Conservation (phyloP, 2,329 filamentous ascomycete genomes). For the Myotisia sp. region DNA sequence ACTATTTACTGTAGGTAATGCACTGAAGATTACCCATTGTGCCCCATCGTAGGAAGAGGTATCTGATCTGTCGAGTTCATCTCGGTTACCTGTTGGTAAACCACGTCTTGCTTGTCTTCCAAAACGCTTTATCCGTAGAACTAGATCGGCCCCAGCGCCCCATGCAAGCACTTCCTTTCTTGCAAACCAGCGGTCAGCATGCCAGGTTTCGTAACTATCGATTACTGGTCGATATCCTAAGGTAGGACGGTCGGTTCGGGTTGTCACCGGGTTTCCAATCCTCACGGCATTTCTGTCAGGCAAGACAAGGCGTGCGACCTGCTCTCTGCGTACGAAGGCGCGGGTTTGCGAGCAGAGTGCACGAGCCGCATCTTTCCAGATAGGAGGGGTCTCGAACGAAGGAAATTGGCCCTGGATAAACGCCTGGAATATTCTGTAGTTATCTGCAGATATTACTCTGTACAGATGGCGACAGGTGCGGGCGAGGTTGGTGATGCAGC, state of each 20-base stretch:
- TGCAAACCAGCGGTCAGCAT: conserved; percentile 31
- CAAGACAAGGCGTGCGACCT: conserved; percentile 40
- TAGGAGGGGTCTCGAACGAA: conserved; percentile 27
- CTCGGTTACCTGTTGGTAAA: conserved; percentile 3
- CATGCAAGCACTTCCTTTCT: conserved; percentile 44
- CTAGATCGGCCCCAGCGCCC: conserved; percentile 45
- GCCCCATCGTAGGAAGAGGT: conserved; percentile 15
- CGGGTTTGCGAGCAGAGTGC: conserved; percentile 42
- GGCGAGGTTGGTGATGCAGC: conserved; percentile 31
- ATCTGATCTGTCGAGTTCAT: conserved; percentile 11
- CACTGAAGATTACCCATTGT: conserved; percentile 40
- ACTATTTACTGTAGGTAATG: conserved; percentile 37
- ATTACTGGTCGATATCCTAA: conserved; percentile 46
- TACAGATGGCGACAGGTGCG: conserved; percentile 34
- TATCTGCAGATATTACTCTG: conserved; percentile 32
- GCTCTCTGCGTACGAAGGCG: conserved; percentile 43
- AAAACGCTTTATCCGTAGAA: conserved; percentile 36
- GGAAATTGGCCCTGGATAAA: conserved; percentile 39
- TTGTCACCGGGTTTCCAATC: conserved; percentile 21
- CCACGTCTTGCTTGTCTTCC: conserved; percentile 20
- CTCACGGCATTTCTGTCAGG: conserved; percentile 30
- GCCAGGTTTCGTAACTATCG: conserved; percentile 43
- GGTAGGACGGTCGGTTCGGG: conserved; percentile 35
- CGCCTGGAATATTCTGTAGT: conserved; percentile 34
- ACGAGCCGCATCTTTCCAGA: conserved; percentile 38